phyloP scores from a whole-genome alignment of 768 basidiomycete genomes.

The Pholiota microspora region DNA sequence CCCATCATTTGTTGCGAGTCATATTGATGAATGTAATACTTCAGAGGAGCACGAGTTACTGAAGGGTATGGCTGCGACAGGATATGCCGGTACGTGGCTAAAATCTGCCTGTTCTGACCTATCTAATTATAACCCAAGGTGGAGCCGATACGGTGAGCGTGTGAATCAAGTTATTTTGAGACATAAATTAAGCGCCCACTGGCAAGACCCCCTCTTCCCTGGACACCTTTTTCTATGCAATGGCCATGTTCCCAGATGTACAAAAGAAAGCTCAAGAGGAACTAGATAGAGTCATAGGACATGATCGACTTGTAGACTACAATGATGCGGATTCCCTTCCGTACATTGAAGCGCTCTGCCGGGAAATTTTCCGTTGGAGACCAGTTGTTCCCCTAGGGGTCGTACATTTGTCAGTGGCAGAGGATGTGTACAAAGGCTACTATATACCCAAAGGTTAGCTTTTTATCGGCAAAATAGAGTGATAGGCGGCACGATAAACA shows the following conservation, averaged over 20 bases:
- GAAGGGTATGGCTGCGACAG: neutral
- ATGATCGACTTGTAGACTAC: neutral
- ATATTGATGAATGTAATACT: neutral
- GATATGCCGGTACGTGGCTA: neutral
- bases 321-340: too few relatives aligned
- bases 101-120: too few relatives aligned
- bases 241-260: neutral
- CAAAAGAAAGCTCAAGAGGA: neutral
- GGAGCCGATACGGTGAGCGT: too few relatives aligned
- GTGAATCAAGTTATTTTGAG: too few relatives aligned
- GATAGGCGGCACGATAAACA: too few relatives aligned
- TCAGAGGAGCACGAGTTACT: neutral
- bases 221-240: neutral
- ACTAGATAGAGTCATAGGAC: neutral
- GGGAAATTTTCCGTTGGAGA: neutral
- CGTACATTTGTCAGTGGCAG: neutral
- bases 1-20: neutral
- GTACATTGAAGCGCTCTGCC: too few relatives aligned
- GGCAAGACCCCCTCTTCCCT: neutral
- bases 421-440: conserved; percentile 4
- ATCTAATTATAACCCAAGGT: too few relatives aligned
- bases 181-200: too few relatives aligned
- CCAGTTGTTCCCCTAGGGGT: neutral
- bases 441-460: neutral
- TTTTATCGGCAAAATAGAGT: too few relatives aligned